Percentiles rank a stretch among this genome's conserved stretches.
Conservation (phyloP, 2,329 filamentous ascomycete genomes). For the Sclerotinia subarctica region DNA sequence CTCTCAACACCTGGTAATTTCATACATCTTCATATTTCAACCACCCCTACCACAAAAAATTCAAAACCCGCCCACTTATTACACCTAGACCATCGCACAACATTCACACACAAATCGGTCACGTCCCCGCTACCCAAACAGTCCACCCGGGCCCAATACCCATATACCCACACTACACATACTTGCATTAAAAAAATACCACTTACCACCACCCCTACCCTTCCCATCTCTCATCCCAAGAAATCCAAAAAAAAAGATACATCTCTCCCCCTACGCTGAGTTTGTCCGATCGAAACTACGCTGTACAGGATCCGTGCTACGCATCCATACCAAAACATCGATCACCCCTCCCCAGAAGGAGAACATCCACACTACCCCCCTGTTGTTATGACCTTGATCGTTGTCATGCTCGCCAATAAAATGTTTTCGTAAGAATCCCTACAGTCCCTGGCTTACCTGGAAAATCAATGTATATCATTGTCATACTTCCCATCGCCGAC, state of each 20-base stretch:
- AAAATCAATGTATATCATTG: slow-evolving; percentile 22
- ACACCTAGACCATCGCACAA: slow-evolving; percentile 6
- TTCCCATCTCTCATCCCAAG: background rate
- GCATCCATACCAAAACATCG: slow-evolving; percentile 16
- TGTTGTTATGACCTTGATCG: slow-evolving; percentile 22
- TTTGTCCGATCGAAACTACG: slow-evolving; percentile 21
- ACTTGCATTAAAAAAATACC: background rate
- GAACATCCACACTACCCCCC: slow-evolving; percentile 14
- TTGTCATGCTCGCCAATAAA: slow-evolving; percentile 20
- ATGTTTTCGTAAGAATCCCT: slow-evolving; percentile 22
- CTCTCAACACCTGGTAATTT: background rate
- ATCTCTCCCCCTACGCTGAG: slow-evolving; percentile 16
- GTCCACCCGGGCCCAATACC: slow-evolving; percentile 11
- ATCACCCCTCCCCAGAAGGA: slow-evolving; percentile 19
- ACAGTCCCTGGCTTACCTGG: slow-evolving; percentile 10
- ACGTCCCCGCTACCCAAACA: slow-evolving; percentile 18
- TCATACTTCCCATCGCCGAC: slow-evolving; percentile 23
- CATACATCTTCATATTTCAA: slow-evolving; percentile 10
- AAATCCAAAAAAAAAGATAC: background rate
- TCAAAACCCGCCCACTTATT: slow-evolving; percentile 8
- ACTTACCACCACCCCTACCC: slow-evolving; percentile 6
- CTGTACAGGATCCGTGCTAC: slow-evolving; percentile 21
- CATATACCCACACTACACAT: slow-evolving; percentile 7
- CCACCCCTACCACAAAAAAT: slow-evolving; percentile 11
- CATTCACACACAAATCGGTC: slow-evolving; percentile 13